Conservation (phyloP, 352 stramenopile species). For the Achlya hypogyna region DNA sequence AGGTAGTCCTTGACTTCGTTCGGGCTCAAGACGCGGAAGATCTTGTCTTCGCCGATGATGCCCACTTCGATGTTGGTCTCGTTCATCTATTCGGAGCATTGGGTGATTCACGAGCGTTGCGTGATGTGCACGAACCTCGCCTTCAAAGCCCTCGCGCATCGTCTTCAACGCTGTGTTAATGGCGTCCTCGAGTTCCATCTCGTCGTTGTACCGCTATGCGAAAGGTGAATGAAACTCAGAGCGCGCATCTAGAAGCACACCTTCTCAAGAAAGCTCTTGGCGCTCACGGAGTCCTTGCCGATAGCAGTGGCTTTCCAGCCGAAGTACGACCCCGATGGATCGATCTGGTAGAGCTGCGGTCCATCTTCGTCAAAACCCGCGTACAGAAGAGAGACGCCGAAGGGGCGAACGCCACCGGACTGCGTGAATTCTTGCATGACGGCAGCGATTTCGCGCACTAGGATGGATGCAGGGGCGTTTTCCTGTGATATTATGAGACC, state of each 20-base stretch:
- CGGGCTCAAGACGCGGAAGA: constrained; percentile 95
- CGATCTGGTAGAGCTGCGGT: constrained; percentile 97
- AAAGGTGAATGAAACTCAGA: neutral
- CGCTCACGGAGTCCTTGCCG: constrained; percentile 96
- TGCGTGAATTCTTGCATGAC: constrained; percentile 99
- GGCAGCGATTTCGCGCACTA: constrained; percentile 93
- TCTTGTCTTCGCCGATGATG: constrained; percentile 94
- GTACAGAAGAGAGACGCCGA: constrained; percentile 97
- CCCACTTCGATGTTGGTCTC: constrained; percentile 98
- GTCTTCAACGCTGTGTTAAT: constrained; percentile 98
- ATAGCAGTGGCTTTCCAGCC: constrained; percentile 99
- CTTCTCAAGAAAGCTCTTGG: constrained; percentile 99
- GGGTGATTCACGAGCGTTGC: neutral
- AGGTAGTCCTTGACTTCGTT: constrained; percentile 99
- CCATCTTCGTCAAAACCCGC: constrained; percentile 97
- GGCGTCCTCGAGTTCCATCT: constrained; percentile 99
- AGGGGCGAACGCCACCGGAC: constrained; percentile 95
- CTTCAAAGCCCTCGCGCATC: constrained; percentile 98
- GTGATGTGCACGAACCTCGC: constrained; percentile 45
- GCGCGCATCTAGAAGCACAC: constrained; percentile 23
- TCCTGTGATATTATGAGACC: constrained; percentile 29
- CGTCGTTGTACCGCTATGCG: constrained; percentile 84
- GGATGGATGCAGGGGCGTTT: constrained; percentile 90
- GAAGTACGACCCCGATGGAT: constrained; percentile 97
- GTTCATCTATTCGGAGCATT: constrained; percentile 84